These are phyloP conservation scores for Pelargonium myrrhifolium DNA, from an alignment of 441 rosid species.

Conservation along the genomic window DNA sequence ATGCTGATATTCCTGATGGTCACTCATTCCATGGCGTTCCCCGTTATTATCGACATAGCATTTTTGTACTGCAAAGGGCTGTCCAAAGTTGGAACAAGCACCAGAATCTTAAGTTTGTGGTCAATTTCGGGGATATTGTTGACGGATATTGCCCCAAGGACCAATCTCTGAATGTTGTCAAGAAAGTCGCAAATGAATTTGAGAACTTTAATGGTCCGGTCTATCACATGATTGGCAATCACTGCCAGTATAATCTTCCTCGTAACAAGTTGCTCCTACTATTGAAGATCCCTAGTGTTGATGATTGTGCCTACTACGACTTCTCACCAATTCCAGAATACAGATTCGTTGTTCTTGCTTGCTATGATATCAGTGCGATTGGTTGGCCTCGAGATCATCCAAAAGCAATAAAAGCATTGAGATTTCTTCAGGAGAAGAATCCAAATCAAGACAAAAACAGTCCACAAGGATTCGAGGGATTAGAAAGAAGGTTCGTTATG, in stretches of 20 bases:
- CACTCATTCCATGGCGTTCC: slow-evolving; percentile 68
- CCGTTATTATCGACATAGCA: slow-evolving; percentile 66
- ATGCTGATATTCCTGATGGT: slow-evolving; percentile 84
- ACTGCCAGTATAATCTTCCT: slow-evolving; percentile 86
- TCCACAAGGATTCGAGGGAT: slow-evolving; percentile 55
- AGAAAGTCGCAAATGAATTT: slow-evolving; percentile 45
- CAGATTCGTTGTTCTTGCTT: slow-evolving; percentile 71
- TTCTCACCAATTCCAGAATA: slow-evolving; percentile 65
- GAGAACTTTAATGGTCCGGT: slow-evolving; percentile 54
- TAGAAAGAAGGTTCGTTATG: slow-evolving; percentile 77
- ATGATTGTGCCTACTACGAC: slow-evolving; percentile 65
- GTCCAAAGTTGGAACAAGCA: slow-evolving; percentile 59
- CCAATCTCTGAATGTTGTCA: slow-evolving; percentile 47
- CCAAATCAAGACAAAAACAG: slow-evolving; percentile 78
- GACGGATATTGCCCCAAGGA: slow-evolving; percentile 71
- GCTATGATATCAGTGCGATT: slow-evolving; percentile 77
- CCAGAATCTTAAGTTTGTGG: slow-evolving; percentile 50
- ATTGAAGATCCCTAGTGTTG: slow-evolving; percentile 45
- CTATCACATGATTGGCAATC: slow-evolving; percentile 86
- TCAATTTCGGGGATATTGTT: slow-evolving; percentile 81
- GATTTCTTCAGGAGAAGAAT: slow-evolving; percentile 55
- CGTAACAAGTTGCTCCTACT: slow-evolving; percentile 63
- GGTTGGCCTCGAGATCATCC: slow-evolving; percentile 82
- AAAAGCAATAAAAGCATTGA: slow-evolving; percentile 52
- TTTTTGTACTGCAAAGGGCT: slow-evolving; percentile 62